phyloP scores from a whole-genome alignment of 495 filamentous ascomycete species.

The Tuber melanosporum region DNA sequence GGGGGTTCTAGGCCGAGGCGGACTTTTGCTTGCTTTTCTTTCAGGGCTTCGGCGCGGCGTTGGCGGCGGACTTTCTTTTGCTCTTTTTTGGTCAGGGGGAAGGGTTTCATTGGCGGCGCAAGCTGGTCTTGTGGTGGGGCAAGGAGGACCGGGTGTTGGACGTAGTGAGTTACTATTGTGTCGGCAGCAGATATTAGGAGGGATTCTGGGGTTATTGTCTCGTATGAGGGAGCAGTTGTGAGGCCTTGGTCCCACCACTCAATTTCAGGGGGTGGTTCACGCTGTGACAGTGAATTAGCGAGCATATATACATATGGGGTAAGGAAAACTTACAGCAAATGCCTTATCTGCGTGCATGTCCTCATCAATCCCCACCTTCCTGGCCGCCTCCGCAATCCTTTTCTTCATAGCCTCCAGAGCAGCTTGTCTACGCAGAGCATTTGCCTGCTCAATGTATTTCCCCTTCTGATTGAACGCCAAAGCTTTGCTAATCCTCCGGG shows the following conservation, averaged over 20 bases:
- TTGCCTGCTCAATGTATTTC: slow-evolving; percentile 91
- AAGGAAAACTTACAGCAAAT: slow-evolving; percentile 55
- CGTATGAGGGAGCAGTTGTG: slow-evolving; percentile 66
- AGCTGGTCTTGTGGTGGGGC: slow-evolving; percentile 86
- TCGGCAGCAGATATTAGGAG: slow-evolving; percentile 73
- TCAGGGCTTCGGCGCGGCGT: slow-evolving; percentile 80
- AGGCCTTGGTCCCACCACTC: slow-evolving; percentile 98
- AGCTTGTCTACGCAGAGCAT: slow-evolving; percentile 75
- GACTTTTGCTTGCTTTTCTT: slow-evolving; percentile 95
- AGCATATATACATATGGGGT: neutral
- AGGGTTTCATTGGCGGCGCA: slow-evolving; percentile 70
- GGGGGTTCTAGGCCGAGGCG: slow-evolving; percentile 81
- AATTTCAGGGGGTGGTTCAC: slow-evolving; percentile 71
- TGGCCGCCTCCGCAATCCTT: slow-evolving; percentile 74
- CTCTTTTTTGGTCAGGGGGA: slow-evolving; percentile 87
- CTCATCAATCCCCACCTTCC: slow-evolving; percentile 84
- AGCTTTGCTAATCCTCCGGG: slow-evolving; percentile 57
- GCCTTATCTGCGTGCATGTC: slow-evolving; percentile 83
- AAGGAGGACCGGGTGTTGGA: slow-evolving; percentile 90
- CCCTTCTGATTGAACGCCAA: slow-evolving; percentile 92
- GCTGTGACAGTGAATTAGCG: slow-evolving; percentile 16
- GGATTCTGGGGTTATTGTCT: slow-evolving; percentile 54
- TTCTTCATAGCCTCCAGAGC: slow-evolving; percentile 90
- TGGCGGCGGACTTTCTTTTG: slow-evolving; percentile 86
- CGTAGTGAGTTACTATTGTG: slow-evolving; percentile 76